Conservation (phyloP, 1,284 basidiomycete genomes). For the Puccinia triticina region DNA sequence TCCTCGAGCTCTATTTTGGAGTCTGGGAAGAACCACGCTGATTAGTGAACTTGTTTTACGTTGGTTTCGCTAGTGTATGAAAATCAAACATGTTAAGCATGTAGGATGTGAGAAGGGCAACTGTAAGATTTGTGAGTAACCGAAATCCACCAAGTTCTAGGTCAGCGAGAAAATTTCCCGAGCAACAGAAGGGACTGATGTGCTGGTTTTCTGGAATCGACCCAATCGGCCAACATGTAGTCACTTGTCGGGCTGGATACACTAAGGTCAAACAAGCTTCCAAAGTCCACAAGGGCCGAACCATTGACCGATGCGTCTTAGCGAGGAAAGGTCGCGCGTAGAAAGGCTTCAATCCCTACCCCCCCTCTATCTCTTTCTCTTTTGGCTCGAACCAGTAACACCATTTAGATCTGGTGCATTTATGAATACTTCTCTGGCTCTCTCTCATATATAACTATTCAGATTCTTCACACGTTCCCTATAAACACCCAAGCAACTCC, state of each 20-base stretch:
- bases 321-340: neutral
- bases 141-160: too few relatives aligned
- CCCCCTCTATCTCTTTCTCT: too few relatives aligned
- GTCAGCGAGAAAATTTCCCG: too few relatives aligned
- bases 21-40: neutral
- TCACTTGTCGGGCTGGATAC: conserved; percentile 24
- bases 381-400: too few relatives aligned
- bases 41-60: neutral
- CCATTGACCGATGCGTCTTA: neutral
- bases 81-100: conserved; percentile 21
- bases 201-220: neutral
- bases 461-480: too few relatives aligned
- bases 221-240: neutral
- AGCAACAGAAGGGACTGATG: neutral
- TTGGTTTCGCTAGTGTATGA: conserved; percentile 7
- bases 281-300: neutral
- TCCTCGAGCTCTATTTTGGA: neutral
- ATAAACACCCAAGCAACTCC: too few relatives aligned
- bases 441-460: too few relatives aligned
- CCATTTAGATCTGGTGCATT: too few relatives aligned
- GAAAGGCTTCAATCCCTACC: too few relatives aligned
- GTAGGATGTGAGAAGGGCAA: conserved; percentile 25
- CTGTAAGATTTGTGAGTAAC: conserved; percentile 28
- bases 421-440: too few relatives aligned
- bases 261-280: conserved; percentile 3